A percentile compares a stretch with the other conserved stretches of the same genome.
Evolutionary conservation across 2,329 filamentous ascomycete genomes (phyloP).

Genomic region (Trichoderma koningiopsis): DNA sequence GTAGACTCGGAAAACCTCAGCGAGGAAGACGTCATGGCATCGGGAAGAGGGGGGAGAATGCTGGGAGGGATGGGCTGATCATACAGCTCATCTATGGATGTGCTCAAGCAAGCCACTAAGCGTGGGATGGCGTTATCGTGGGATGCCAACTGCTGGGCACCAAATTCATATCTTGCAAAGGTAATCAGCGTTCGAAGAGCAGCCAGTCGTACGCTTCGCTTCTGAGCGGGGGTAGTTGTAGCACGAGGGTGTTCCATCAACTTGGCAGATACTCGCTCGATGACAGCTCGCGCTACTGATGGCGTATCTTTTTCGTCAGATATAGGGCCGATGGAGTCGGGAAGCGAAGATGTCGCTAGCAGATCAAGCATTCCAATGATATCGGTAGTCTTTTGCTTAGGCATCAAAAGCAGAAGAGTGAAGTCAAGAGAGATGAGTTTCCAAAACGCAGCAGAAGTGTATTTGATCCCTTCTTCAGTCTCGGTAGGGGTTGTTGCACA

Average conservation of each 20-base stretch:
- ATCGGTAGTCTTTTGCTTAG: constrained; percentile 64
- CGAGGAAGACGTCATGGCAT: constrained; percentile 14
- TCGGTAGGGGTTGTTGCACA: constrained; percentile 50
- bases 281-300: constrained; percentile 50
- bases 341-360: constrained; percentile 65
- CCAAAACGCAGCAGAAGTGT: constrained; percentile 61
- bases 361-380: constrained; percentile 66
- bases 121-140: constrained; percentile 73
- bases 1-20: constrained; percentile 27
- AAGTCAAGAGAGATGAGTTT: constrained; percentile 65
- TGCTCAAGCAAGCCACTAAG: constrained; percentile 65
- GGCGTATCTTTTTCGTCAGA: constrained; percentile 46
- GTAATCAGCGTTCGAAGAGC: constrained; percentile 58
- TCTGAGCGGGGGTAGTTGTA: constrained; percentile 42
- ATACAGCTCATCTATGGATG: constrained; percentile 74
- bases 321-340: constrained; percentile 68
- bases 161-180: constrained; percentile 65
- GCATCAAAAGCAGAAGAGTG: constrained; percentile 66
- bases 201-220: constrained; percentile 48
- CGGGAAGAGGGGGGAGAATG: constrained; percentile 38
- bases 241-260: constrained; percentile 58
- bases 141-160: constrained; percentile 64
- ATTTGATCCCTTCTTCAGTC: constrained; percentile 36
- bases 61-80: constrained; percentile 52
- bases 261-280: constrained; percentile 65